Conservation (phyloP, 2,329 filamentous ascomycete species). For the Tolypocladium pustulatum region DNA sequence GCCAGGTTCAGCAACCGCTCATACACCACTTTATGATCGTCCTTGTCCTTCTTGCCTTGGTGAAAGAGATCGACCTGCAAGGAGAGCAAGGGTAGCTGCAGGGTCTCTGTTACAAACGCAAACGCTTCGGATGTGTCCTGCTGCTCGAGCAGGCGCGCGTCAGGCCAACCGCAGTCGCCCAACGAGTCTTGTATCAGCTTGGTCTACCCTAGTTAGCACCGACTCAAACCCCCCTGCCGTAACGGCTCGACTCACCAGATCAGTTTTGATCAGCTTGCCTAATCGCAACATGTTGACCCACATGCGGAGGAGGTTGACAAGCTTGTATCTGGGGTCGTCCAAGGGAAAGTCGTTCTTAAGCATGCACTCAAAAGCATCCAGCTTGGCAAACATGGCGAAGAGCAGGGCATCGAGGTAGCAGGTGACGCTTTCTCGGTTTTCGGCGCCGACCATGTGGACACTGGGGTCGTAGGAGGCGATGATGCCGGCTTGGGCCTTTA, state of each 20-base stretch:
- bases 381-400: slow-evolving; percentile 89
- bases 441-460: slow-evolving; percentile 68
- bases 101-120: slow-evolving; percentile 81
- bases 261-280: slow-evolving; percentile 74
- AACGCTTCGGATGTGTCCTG: slow-evolving; percentile 96
- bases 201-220: slow-evolving; percentile 42
- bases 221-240: background rate
- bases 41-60: slow-evolving; percentile 71
- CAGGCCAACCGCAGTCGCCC: slow-evolving; percentile 78
- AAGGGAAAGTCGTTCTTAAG: slow-evolving; percentile 63
- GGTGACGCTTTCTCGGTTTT: slow-evolving; percentile 79
- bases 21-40: slow-evolving; percentile 91
- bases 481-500: slow-evolving; percentile 71
- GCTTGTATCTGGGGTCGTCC: slow-evolving; percentile 58
- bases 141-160: slow-evolving; percentile 66
- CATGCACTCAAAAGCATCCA: slow-evolving; percentile 89
- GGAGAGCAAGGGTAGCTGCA: slow-evolving; percentile 78
- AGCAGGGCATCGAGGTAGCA: slow-evolving; percentile 88
- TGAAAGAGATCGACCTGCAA: slow-evolving; percentile 94
- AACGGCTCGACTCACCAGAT: slow-evolving; percentile 51
- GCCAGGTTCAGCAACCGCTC: slow-evolving; percentile 85
- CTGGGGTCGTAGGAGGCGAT: slow-evolving; percentile 64
- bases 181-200: slow-evolving; percentile 73
- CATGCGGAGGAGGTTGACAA: slow-evolving; percentile 69
- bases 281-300: slow-evolving; percentile 90